Percentiles rank a stretch among this genome's conserved stretches.
Evolutionary conservation across 148 eudicot species (phyloP).

Genomic region (Drosera capensis): DNA sequence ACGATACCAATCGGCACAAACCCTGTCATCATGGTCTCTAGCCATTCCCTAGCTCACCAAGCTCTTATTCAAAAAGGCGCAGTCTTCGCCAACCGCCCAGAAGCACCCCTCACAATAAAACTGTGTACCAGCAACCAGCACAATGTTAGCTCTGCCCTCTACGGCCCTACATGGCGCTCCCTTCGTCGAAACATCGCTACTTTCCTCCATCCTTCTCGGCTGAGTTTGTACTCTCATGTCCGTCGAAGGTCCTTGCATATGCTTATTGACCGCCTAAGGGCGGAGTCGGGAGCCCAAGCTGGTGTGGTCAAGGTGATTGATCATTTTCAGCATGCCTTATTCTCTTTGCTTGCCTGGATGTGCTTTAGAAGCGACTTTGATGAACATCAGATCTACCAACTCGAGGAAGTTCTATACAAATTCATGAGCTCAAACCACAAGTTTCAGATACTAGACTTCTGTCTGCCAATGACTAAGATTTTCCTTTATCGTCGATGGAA

Average conservation of each 20-base stretch:
- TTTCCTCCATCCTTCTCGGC: conserved; percentile 15
- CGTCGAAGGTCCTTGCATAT: conserved; percentile 11
- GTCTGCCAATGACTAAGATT: conserved; percentile 36
- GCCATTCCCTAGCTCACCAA: conserved; percentile 34
- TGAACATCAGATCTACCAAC: conserved; percentile 27
- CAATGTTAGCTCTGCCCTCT: conserved; percentile 28
- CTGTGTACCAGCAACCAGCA: conserved; percentile 20
- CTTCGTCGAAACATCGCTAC: conserved; percentile 16
- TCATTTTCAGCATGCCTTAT: conserved; percentile 51
- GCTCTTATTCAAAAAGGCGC: conserved; percentile 54
- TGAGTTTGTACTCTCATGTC: conserved; percentile 10
- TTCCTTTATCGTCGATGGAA: conserved; percentile 45
- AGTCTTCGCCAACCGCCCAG: conserved; percentile 51
- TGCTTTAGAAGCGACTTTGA: conserved; percentile 46
- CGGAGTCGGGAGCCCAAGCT: not conserved
- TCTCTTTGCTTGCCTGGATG: conserved; percentile 44
- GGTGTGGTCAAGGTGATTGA: conserved; percentile 28
- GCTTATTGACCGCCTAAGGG: conserved; percentile 5
- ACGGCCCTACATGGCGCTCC: conserved; percentile 29
- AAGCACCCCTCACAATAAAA: conserved; percentile 10
- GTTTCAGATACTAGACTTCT: conserved; percentile 31
- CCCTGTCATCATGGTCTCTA: conserved; percentile 21
- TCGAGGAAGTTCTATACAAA: conserved; percentile 19
- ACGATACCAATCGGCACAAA: conserved; percentile 17
- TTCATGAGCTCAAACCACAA: conserved; percentile 14